These are phyloP conservation scores for Dioscorea dumetorum DNA, from an alignment of 106 monocot genomes.

Conservation along the genomic window DNA sequence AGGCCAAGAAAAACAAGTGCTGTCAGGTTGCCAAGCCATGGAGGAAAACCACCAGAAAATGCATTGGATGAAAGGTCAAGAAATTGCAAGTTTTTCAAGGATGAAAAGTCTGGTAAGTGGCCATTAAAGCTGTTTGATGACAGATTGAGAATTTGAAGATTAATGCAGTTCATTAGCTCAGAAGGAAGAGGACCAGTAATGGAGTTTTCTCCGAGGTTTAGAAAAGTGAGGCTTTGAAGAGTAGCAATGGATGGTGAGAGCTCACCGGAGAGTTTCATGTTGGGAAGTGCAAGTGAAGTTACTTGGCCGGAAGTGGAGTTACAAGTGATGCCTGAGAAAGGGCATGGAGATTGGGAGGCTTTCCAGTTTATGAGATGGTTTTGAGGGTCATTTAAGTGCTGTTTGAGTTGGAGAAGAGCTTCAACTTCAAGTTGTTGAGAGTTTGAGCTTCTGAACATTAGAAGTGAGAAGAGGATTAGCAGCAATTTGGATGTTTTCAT, in stretches of 20 bases:
- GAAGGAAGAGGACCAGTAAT: conserved; percentile 47
- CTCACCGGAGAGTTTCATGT: conserved; percentile 53
- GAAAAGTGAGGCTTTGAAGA: conserved; percentile 21
- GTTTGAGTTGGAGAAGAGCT: conserved; percentile 55
- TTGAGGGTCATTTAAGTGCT: conserved; percentile 41
- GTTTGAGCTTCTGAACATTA: conserved; percentile 7
- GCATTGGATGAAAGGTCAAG: conserved; percentile 61
- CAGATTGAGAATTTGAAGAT: conserved; percentile 57
- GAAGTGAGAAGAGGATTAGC: neutral
- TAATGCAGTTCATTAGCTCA: conserved; percentile 36
- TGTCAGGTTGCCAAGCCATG: conserved; percentile 48
- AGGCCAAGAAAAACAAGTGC: conserved; percentile 35
- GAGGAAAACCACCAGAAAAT: conserved; percentile 57
- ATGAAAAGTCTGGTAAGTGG: conserved; percentile 53
- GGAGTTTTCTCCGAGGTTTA: conserved; percentile 36
- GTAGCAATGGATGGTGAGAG: conserved; percentile 43
- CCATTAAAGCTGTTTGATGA: conserved; percentile 54
- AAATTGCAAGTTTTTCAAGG: conserved; percentile 29
- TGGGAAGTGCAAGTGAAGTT: conserved; percentile 40
- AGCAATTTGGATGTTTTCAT: too few relatives aligned
- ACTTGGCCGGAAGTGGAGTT: conserved; percentile 35
- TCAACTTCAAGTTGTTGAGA: conserved; percentile 31
- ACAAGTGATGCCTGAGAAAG: conserved; percentile 57
- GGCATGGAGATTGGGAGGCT: conserved; percentile 34
- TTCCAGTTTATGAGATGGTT: conserved; percentile 48